A percentile compares a stretch with the other conserved stretches of the same genome.
Conservation (phyloP, 345 rosid genomes). For the Syzygium grande region DNA sequence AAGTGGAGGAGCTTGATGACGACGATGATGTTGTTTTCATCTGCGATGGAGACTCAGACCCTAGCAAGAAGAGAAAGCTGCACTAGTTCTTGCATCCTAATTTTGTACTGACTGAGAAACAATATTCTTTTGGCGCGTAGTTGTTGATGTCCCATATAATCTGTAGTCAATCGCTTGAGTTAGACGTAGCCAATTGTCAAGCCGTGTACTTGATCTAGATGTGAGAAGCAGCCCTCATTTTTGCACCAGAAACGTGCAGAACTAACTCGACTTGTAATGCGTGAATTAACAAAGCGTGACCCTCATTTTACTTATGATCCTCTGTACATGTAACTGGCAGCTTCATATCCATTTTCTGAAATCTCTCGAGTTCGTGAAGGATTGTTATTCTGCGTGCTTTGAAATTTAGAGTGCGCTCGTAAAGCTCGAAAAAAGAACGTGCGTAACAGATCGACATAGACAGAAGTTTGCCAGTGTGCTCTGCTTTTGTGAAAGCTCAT, state of each 20-base stretch:
- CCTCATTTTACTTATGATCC: not conserved
- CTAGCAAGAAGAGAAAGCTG: conserved; percentile 43
- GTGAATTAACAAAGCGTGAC: not conserved
- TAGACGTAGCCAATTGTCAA: not conserved
- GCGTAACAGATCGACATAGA: not conserved
- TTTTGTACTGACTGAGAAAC: conserved; percentile 33
- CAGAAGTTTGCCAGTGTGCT: not conserved
- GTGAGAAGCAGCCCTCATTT: not conserved
- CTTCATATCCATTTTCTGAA: not conserved
- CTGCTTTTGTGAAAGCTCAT: not conserved
- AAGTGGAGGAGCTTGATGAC: conserved; percentile 42
- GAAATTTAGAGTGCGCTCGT: not conserved
- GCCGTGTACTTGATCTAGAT: not conserved
- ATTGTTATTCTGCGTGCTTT: not conserved
- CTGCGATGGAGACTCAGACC: conserved; percentile 20
- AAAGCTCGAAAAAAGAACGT: not conserved
- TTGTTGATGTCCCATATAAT: not conserved
- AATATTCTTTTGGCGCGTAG: conserved; percentile 34
- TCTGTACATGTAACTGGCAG: not conserved
- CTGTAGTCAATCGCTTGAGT: not conserved
- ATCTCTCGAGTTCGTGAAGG: not conserved
- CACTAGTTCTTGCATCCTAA: conserved; percentile 24
- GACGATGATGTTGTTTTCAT: conserved; percentile 44
- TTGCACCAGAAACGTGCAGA: conserved; percentile 9
- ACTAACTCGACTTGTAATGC: not conserved